Evolutionary conservation across 306 rosid genomes (phyloP), one percentile per base, ranked within the genome.

Genomic region (Citrullus colocynthis): DNA sequence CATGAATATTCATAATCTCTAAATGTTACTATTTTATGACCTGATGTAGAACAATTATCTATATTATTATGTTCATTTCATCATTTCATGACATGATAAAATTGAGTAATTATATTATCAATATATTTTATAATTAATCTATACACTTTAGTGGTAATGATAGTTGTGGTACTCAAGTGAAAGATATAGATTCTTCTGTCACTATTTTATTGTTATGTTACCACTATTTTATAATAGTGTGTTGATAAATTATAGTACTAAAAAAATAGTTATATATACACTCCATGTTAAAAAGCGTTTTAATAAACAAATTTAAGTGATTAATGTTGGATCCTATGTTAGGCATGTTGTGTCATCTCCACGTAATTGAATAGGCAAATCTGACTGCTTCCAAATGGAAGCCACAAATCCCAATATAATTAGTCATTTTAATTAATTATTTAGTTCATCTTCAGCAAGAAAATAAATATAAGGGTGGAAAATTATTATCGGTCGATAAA

Each of bases 291-390:
- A 6, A 64, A 64, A 64, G 71, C 71, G 36, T 61, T 24, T 24
- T 30, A 64, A 37, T 36, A 16, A 34, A 63, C 12, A 63, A 63
- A 3, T 36, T 63, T 63, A 34, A 64, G 71, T 64, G 15, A 64
- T 64, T 64, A 61, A 64, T 17, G 24, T 15, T 65, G 72, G 72
- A 65, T 65, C 28, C 49, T 65, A 65, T 15, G 37, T 65, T 16
- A 42, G 74, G 54, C 74, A 67, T 20, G 74, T 67, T 67, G 74
- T 67, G 74, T 67, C 74, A 67, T 21, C 9, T n/a, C 74, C 74
- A 67, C 74, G 36, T 67, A 67, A 0, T 65, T 20, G 9, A 66
- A 66, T 39, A 66, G 20, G 74, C 74, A 66, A 66, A 39, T 66
- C 74, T 66, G 74, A 67, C 34, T 16, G 30, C 15, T 41, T 42